Base-by-base conservation (phyloP, 257 asterid genomes). In the Rauvolfia tetraphylla region DNA sequence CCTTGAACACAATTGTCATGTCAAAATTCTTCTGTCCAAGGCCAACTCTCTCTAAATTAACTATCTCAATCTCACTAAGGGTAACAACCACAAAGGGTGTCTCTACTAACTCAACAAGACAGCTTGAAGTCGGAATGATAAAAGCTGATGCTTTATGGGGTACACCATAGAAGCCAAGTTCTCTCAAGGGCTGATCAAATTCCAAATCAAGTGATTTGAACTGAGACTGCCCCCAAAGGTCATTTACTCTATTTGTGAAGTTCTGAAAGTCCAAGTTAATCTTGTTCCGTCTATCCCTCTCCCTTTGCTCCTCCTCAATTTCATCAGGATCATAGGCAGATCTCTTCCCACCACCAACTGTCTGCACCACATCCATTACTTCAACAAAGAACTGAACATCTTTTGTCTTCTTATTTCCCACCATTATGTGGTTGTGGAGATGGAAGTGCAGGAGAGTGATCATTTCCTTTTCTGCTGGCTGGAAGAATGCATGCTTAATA, bases 301-400 rank as follows among this genome's bases (percentile, higher is more conserved):
- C 78, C 18, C 78, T 29, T 44, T 75, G 78, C 41, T 75, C 78
- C 41, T 75, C 70, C 58, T 75, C 78, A 44, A 75, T 75, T 62
- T 75, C 78, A 75, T 75, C 78, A 13, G 78, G 78, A 27, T 75
- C 78, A 46, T 75, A 75, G 27, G 78, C 71, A 23, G 78, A 75
- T 48, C 78, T 61, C 44, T 75, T 75, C 46, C 78, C 71, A 29
- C 69, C 69, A 36, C 78, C 78, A 61, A 58, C 20, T 8, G 70
- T 75, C 56, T 75, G 70, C 23, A 61, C 70, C 70, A 75, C 78
- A 61, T 75, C 78, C 71, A 75, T 61, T 8, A 75, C 78, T 42
- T 75, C 78, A 79, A 79, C 82, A 67, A 73, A 73, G 59, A 79
- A 79, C 75, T 79, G 82, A 54, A 79, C 82, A 74, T 79, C 82